These are phyloP conservation scores for Stagonosporopsis cucurbitacearum DNA, from an alignment of 2,329 filamentous ascomycete species.

Conservation along the genomic window DNA sequence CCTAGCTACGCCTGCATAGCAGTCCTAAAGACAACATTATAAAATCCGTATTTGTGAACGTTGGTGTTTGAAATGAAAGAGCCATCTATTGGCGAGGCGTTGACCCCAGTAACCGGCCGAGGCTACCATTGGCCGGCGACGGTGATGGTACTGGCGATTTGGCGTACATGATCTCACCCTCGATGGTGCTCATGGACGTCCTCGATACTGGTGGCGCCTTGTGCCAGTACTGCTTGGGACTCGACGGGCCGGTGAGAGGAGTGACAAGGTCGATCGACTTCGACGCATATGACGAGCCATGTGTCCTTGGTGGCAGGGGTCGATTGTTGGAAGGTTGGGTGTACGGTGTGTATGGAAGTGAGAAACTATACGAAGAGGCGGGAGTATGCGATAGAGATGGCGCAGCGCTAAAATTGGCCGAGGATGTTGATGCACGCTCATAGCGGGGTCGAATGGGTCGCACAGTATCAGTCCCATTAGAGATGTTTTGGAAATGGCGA, in stretches of 20 bases:
- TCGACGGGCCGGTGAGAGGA: constrained; percentile 47
- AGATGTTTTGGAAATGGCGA: constrained; percentile 49
- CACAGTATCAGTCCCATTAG: constrained; percentile 32
- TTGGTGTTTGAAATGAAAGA: constrained; percentile 3
- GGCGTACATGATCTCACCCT: constrained; percentile 48
- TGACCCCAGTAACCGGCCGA: constrained; percentile 46
- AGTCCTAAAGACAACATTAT: constrained; percentile 12
- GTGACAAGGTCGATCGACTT: constrained; percentile 55
- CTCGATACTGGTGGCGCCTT: constrained; percentile 43
- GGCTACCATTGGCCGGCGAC: constrained; percentile 46
- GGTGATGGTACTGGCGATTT: constrained; percentile 43
- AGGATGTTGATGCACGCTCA: constrained; percentile 44
- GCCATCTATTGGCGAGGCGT: constrained; percentile 22
- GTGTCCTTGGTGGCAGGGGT: constrained; percentile 49
- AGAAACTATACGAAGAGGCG: constrained; percentile 54
- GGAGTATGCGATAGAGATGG: constrained; percentile 57
- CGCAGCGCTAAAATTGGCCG: constrained; percentile 46
- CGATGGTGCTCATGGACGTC: constrained; percentile 44
- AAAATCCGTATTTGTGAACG: neutral
- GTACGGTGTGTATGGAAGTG: constrained; percentile 50
- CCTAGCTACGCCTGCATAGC: constrained; percentile 22
- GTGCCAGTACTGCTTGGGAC: constrained; percentile 43
- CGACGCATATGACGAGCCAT: constrained; percentile 46
- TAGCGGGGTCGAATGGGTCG: constrained; percentile 44
- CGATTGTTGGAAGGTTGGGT: constrained; percentile 30